A percentile compares a stretch with the other conserved stretches of the same genome.
These are phyloP conservation scores for Aspergillus novofumigatus DNA, from an alignment of 2,329 filamentous ascomycete genomes.

Conservation along the genomic window DNA sequence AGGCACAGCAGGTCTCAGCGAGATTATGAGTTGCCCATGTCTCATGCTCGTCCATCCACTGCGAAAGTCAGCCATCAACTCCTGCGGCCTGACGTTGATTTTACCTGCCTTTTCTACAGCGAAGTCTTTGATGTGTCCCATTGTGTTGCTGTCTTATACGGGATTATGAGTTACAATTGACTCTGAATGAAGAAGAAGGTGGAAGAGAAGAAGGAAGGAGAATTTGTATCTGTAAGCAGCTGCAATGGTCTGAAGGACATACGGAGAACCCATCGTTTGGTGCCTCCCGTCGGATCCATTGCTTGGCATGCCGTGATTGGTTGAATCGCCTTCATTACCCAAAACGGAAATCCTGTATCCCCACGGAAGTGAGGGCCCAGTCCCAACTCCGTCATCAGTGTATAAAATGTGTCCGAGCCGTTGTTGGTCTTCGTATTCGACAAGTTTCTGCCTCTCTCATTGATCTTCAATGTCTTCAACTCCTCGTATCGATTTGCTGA, in stretches of 20 bases:
- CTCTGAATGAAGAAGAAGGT: not conserved
- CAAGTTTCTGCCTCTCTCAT: not conserved
- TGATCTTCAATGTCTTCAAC: not conserved
- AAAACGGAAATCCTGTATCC: not conserved
- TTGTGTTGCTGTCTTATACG: not conserved
- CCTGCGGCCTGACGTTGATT: not conserved
- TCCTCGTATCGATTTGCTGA: not conserved
- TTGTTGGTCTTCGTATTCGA: not conserved
- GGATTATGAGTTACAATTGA: not conserved
- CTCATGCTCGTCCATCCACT: slow-evolving; percentile 58
- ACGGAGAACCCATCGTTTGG: not conserved
- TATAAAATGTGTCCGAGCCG: not conserved
- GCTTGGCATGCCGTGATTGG: not conserved
- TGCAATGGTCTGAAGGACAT: not conserved
- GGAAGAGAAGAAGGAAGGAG: not conserved
- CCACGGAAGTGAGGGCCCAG: not conserved
- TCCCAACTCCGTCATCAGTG: not conserved
- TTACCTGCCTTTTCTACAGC: not conserved
- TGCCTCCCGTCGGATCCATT: not conserved
- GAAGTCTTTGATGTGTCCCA: not conserved
- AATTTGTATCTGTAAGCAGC: not conserved
- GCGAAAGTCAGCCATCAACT: slow-evolving; percentile 3
- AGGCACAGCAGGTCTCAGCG: slow-evolving; percentile 74
- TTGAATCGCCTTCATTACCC: not conserved
- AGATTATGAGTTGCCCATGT: slow-evolving; percentile 60